These are phyloP conservation scores for Clonostachys sp. DNA, from an alignment of 2,329 filamentous ascomycete species.

Conservation along the genomic window DNA sequence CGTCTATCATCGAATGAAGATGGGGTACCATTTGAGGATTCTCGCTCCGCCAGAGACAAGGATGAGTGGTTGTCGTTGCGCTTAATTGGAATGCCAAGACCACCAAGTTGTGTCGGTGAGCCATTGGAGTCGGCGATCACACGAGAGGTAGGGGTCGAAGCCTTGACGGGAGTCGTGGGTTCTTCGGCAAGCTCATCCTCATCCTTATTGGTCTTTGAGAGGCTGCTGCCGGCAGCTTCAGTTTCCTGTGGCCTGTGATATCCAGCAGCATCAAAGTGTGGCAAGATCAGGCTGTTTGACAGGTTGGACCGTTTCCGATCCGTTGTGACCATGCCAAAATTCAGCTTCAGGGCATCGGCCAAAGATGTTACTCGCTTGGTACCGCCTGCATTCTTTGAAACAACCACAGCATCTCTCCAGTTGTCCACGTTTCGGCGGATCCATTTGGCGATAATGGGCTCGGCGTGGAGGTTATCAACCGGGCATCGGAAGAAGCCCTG, in stretches of 20 bases:
- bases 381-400: slow-evolving; percentile 96
- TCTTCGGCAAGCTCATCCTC: slow-evolving; percentile 12
- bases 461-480: slow-evolving; percentile 94
- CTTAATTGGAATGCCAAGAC: background rate
- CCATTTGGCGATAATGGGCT: slow-evolving; percentile 93
- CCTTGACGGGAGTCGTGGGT: slow-evolving; percentile 9
- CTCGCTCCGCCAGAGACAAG: background rate
- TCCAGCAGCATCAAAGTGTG: slow-evolving; percentile 58
- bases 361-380: slow-evolving; percentile 96
- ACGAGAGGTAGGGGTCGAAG: slow-evolving; percentile 13
- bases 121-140: slow-evolving; percentile 35
- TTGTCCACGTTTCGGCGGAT: slow-evolving; percentile 82
- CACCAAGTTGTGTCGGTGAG: slow-evolving; percentile 30
- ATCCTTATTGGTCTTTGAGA: slow-evolving; percentile 14
- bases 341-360: slow-evolving; percentile 92
- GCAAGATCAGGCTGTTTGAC: slow-evolving; percentile 74
- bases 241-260: slow-evolving; percentile 36
- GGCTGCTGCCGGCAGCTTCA: slow-evolving; percentile 10
- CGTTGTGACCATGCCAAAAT: slow-evolving; percentile 94
- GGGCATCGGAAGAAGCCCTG: slow-evolving; percentile 98
- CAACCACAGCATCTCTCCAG: slow-evolving; percentile 90
- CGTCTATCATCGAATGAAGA: slow-evolving; percentile 71
- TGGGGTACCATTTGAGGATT: slow-evolving; percentile 6
- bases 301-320: slow-evolving; percentile 71
- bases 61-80: background rate